Percentiles rank a stretch among this genome's conserved stretches.
Evolutionary conservation across 768 basidiomycete species (phyloP).

Genomic region (Tulasnella sp.): DNA sequence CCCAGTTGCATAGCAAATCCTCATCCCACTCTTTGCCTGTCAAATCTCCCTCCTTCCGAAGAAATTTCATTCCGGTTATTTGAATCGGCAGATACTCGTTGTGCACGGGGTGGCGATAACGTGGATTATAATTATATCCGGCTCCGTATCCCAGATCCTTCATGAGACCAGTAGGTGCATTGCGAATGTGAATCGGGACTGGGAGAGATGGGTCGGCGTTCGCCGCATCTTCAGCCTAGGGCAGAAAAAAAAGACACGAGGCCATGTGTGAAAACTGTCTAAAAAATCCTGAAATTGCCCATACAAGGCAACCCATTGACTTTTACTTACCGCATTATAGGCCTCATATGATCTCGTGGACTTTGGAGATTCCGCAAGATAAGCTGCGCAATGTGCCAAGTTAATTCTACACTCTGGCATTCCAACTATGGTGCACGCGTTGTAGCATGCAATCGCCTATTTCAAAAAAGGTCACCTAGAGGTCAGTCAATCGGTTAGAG

Average conservation of each 20-base stretch:
- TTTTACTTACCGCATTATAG: conserved; percentile 36
- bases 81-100: conserved; percentile 48
- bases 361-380: conserved; percentile 73
- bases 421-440: conserved; percentile 56
- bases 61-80: conserved; percentile 33
- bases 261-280: not conserved
- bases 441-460: conserved; percentile 48
- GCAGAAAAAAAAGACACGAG: not conserved
- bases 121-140: conserved; percentile 52
- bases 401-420: conserved; percentile 76
- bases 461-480: too few relatives aligned
- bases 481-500: too few relatives aligned
- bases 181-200: conserved; percentile 61
- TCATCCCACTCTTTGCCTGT: conserved; percentile 49
- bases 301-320: not conserved
- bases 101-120: conserved; percentile 50
- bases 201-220: conserved; percentile 38
- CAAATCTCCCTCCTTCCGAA: conserved; percentile 33
- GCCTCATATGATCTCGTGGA: conserved; percentile 68
- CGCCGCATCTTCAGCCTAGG: conserved; percentile 46
- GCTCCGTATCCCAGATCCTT: conserved; percentile 54
- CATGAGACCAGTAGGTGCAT: conserved; percentile 63
- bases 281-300: too few relatives aligned
- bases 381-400: conserved; percentile 61
- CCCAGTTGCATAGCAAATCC: conserved; percentile 41